phyloP scores from a whole-genome alignment of 257 asterid species.

The Oldenlandia corymbosa region DNA sequence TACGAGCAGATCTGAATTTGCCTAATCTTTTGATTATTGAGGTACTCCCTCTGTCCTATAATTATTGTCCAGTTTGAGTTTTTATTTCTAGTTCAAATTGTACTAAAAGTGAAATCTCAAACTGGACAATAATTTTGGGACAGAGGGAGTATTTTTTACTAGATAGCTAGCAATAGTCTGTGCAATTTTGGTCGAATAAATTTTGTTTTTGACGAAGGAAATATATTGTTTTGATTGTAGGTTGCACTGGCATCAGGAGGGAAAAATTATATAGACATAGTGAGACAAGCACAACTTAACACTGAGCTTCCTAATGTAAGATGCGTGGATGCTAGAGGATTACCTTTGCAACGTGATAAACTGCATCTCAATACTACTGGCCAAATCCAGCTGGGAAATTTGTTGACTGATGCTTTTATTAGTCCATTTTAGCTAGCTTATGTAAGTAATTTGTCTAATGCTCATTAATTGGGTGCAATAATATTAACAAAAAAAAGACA shows the following conservation, averaged over 20 bases:
- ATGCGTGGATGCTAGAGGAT: slow-evolving; percentile 61
- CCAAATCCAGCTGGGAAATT: slow-evolving; percentile 52
- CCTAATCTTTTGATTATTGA: slow-evolving; percentile 32
- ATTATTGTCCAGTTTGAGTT: no score
- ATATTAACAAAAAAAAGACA: no score
- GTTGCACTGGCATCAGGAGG: slow-evolving; percentile 66
- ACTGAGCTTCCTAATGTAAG: slow-evolving; percentile 39
- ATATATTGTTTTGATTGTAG: no score
- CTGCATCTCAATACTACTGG: slow-evolving; percentile 52
- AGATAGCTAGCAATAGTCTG: no score
- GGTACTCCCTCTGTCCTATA: no score
- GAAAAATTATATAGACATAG: slow-evolving; percentile 13
- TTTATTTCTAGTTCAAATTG: no score
- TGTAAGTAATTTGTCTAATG: no score
- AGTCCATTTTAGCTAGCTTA: no score
- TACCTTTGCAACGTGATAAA: slow-evolving; percentile 35
- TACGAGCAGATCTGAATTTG: slow-evolving; percentile 34
- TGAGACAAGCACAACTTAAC: slow-evolving; percentile 56
- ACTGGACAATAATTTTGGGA: no score
- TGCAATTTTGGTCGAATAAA: neutral
- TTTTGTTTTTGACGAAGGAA: neutral
- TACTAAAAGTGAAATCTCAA: no score
- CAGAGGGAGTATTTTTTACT: no score
- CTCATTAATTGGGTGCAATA: no score
- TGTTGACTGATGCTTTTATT: slow-evolving; percentile 43